Conservation (phyloP, 2,329 filamentous ascomycete species). For the Penicillium paneum region DNA sequence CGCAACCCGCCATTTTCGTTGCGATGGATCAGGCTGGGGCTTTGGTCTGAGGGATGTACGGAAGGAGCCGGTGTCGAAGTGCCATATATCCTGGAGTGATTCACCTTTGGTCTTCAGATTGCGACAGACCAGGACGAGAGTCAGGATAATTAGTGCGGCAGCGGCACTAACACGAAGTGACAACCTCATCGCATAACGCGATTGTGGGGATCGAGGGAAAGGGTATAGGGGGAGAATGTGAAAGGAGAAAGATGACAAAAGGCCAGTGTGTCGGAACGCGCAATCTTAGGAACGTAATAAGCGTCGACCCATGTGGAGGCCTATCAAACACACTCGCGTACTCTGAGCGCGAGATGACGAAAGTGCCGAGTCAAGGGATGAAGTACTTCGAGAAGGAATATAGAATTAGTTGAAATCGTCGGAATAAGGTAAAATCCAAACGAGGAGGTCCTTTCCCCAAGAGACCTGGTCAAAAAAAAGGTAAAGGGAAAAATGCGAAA, state of each 20-base stretch:
- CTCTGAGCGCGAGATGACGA: conserved; percentile 6
- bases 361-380: conserved; percentile 8
- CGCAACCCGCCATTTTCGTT: conserved; percentile 22
- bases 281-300: conserved; percentile 9
- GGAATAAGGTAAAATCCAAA: neutral
- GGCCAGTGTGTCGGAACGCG: conserved; percentile 2
- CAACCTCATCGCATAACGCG: conserved; percentile 25
- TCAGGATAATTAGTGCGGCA: conserved; percentile 31
- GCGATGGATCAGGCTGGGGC: conserved; percentile 5
- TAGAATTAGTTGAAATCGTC: neutral
- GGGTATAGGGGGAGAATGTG: conserved; percentile 6
- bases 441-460: neutral
- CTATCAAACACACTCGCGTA: neutral
- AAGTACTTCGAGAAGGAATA: neutral
- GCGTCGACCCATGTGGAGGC: conserved; percentile 6
- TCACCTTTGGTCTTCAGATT: conserved; percentile 20
- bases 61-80: conserved; percentile 24
- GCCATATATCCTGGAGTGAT: conserved; percentile 27
- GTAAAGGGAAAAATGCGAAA: neutral
- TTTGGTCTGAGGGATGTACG: conserved; percentile 10
- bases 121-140: conserved; percentile 29
- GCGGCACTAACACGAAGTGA: conserved; percentile 30
- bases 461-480: neutral
- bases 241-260: conserved; percentile 4
- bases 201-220: conserved; percentile 1